Base-by-base conservation (phyloP, 441 rosid genomes). In the Biscutella laevigata region DNA sequence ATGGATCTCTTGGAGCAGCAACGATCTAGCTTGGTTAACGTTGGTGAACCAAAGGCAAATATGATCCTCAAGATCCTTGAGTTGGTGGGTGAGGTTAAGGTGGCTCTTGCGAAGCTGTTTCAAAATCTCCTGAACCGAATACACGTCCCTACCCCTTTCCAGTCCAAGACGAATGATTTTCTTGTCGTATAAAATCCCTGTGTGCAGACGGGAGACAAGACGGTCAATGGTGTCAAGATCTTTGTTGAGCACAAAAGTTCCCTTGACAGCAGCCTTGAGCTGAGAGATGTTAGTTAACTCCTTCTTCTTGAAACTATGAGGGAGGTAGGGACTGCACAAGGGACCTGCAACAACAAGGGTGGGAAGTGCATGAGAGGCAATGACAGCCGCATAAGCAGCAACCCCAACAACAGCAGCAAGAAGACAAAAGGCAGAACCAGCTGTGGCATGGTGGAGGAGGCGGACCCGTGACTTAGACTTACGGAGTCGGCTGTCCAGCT, bases 211-310 rank as follows among this genome's bases (percentile, higher is more conserved):
- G 29, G 73, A 54, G 39, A 81, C 84, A 53, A 80, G 81, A 25
- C 90, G 39, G 60, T 66, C 82, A 17, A 87, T 75, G 32, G 88
- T 84, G 61, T 75, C 78, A 35, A 87, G 81, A 61, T 76, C 71
- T 26, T 69, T 53, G 65, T 73, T 72, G 44, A 84, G 74, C 55
- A 74, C 84, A 61, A 26, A 82, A 17, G 82, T 71, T 28, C 83
- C 85, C 60, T 44, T 80, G 13, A 77, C 51, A 28, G 95, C 94
- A 57, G 82, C 82, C 46, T 80, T 74, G 45, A 87, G 96, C 67
- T 80, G 88, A 57, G 73, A 68, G 16, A 68, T 61, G 66, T 51
- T 76, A 59, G 76, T 72, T 20, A 53, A 62, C 74, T 83, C 84
- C 62, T 71, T 81, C 72, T 64, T 81, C 34, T 71, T 63, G 59